Conservation (phyloP, 2,329 filamentous ascomycete genomes). For the Trichophyton schoenleinii region DNA sequence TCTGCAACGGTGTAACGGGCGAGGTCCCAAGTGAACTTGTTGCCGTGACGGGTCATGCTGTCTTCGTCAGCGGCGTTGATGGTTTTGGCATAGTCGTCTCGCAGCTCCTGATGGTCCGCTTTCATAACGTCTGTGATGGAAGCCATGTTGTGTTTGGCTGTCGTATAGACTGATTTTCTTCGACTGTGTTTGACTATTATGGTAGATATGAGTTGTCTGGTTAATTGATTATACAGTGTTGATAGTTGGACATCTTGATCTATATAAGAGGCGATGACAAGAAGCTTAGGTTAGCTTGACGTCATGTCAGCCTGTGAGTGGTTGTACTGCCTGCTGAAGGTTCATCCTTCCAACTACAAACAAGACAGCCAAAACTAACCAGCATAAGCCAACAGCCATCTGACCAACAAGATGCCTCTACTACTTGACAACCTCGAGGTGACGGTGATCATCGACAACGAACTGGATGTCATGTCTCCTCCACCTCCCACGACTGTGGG, state of each 20-base stretch:
- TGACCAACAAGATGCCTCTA: background rate
- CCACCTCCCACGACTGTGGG: slow-evolving; percentile 24
- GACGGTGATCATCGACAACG: slow-evolving; percentile 42
- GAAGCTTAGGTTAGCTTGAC: background rate
- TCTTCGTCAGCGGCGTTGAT: slow-evolving; percentile 31
- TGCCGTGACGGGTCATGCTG: slow-evolving; percentile 35
- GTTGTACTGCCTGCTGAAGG: background rate
- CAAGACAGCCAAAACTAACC: background rate
- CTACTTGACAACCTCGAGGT: slow-evolving; percentile 38
- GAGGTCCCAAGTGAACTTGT: slow-evolving; percentile 43
- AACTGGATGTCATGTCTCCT: slow-evolving; percentile 42
- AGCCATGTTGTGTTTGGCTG: slow-evolving; percentile 6
- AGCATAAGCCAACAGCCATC: no score
- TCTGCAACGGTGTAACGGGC: slow-evolving; percentile 41
- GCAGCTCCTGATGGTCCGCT: slow-evolving; percentile 32
- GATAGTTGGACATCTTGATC: background rate
- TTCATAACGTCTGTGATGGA: slow-evolving; percentile 29
- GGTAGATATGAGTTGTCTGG: background rate
- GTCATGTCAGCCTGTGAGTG: background rate
- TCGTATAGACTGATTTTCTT: background rate
- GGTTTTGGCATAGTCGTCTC: slow-evolving; percentile 34
- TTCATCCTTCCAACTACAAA: background rate
- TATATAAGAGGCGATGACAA: background rate
- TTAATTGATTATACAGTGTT: background rate
- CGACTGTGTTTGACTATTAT: background rate